Evolutionary conservation across 75 land plant genomes (phyloP), one percentile per base, ranked within the genome.

Genomic region (Azolla pinnata): DNA sequence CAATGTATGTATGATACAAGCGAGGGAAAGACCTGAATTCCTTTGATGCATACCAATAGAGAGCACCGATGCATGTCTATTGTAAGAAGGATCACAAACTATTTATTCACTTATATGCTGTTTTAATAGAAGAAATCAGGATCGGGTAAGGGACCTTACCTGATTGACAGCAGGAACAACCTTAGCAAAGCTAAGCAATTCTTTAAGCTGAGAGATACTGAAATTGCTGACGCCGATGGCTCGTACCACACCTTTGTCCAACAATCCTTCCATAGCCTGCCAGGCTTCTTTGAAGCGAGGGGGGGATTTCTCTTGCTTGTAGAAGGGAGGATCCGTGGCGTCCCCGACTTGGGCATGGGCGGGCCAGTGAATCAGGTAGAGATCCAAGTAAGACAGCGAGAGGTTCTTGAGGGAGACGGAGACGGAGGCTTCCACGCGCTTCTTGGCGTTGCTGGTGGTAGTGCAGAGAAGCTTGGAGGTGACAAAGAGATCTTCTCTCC

Each of bases 161-260:
- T 85, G 89, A 75, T 85, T 79, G 0, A 82, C 85, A 40, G 85
- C 85, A 60, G 89, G 89, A 46, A 79, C 66, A 54, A 82, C 73
- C 44, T 75, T 85, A 4, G 85, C 85, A 71, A 82, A 85, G 23
- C 59, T 77, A 12, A 85, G 79, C 59, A 85, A 29, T 38, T 85
- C 83, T 38, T 80, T 66, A 24, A 85, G 68, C 69, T 79, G 86
- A 42, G 63, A 63, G 40, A 82, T 46, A 24, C 66, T 70, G 52
- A 85, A 79, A 68, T 85, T 82, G 69, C 89, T 85, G 46, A 85
- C 72, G 29, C 86, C 89, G 38, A 85, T 82, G 17, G 89, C 79
- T 53, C 82, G 71, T 45, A 85, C 86, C 17, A 81, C 61, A 7
- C 86, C 89, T 59, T 49, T 59, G 34, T 78, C 71, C 16, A 85